A percentile compares a stretch with the other conserved stretches of the same genome.
phyloP scores from a whole-genome alignment of 2,329 filamentous ascomycete species.

The Ascochyta koolunga region DNA sequence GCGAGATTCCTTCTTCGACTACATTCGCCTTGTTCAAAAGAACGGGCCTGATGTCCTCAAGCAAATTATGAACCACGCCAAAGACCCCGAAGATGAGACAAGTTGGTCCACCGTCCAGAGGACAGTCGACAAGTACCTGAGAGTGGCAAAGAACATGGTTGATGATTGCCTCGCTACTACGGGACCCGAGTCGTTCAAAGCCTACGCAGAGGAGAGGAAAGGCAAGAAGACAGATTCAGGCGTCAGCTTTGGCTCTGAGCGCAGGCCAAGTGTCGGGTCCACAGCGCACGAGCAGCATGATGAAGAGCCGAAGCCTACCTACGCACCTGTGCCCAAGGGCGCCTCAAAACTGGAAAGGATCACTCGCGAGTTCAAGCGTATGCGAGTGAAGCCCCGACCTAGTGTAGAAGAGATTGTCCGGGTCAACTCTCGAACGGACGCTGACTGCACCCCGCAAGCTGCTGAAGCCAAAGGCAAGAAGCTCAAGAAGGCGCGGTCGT shows the following conservation, averaged over 20 bases:
- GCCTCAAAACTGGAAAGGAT: slow-evolving; percentile 64
- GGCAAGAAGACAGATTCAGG: slow-evolving; percentile 68
- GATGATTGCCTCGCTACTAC: slow-evolving; percentile 61
- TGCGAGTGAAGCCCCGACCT: slow-evolving; percentile 59
- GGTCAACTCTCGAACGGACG: slow-evolving; percentile 30
- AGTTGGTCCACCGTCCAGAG: slow-evolving; percentile 60
- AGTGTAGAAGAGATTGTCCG: slow-evolving; percentile 58
- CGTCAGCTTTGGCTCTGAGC: slow-evolving; percentile 61
- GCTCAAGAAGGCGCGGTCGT: slow-evolving; percentile 46
- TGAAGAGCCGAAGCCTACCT: slow-evolving; percentile 25
- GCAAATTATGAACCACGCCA: slow-evolving; percentile 60
- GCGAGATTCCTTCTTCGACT: slow-evolving; percentile 67
- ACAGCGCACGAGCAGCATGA: slow-evolving; percentile 34
- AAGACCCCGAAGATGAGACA: slow-evolving; percentile 57
- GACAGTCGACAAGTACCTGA: slow-evolving; percentile 64
- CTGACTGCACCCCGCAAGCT: slow-evolving; percentile 22
- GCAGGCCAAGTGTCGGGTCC: slow-evolving; percentile 38
- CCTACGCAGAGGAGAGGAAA: slow-evolving; percentile 48
- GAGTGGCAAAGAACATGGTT: slow-evolving; percentile 65
- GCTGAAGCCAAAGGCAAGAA: slow-evolving; percentile 40
- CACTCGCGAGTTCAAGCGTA: slow-evolving; percentile 63
- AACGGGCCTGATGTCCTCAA: slow-evolving; percentile 60
- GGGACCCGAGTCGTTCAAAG: slow-evolving; percentile 43
- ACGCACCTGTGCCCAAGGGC: slow-evolving; percentile 34
- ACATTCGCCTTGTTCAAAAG: slow-evolving; percentile 64